Evolutionary conservation across 164 flowering plant species (phyloP).

Genomic region (Cinnamomum micranthum): DNA sequence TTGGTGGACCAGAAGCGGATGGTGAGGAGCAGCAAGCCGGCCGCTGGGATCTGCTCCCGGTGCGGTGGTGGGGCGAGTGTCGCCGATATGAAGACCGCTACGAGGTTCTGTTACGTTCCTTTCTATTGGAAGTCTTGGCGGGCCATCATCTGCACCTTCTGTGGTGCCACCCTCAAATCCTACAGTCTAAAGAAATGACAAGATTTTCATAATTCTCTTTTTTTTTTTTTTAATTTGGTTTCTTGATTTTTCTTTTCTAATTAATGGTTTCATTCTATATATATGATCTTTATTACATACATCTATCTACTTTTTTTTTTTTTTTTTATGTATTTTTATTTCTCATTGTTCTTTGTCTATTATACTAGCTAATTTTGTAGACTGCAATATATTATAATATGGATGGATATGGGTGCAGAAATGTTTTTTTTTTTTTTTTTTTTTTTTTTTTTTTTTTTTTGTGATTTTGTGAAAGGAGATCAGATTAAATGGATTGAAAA

Average conservation of each 20-base stretch:
- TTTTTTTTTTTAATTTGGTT: background rate
- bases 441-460: no score
- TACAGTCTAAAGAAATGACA: conserved; percentile 22
- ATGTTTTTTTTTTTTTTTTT: no score
- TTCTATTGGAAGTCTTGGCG: conserved; percentile 70
- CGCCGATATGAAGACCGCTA: conserved; percentile 74
- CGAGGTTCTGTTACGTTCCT: conserved; percentile 69
- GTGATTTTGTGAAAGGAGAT: no score
- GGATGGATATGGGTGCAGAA: no score
- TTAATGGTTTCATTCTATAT: no score
- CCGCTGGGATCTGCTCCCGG: conserved; percentile 76
- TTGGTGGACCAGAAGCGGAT: conserved; percentile 67
- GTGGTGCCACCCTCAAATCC: conserved; percentile 68
- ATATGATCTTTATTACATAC: no score
- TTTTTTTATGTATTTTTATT: no score
- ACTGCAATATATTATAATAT: background rate
- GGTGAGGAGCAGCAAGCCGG: conserved; percentile 62
- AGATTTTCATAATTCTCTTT: background rate
- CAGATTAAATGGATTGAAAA: no score
- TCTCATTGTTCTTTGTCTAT: background rate
- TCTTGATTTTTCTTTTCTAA: background rate
- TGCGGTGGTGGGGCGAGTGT: conserved; percentile 81
- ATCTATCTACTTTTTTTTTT: no score
- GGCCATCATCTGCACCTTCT: conserved; percentile 73
- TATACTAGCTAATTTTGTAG: background rate